Evolutionary conservation across 2,329 filamentous ascomycete species (phyloP).

Genomic region (Penicillium sp.): DNA sequence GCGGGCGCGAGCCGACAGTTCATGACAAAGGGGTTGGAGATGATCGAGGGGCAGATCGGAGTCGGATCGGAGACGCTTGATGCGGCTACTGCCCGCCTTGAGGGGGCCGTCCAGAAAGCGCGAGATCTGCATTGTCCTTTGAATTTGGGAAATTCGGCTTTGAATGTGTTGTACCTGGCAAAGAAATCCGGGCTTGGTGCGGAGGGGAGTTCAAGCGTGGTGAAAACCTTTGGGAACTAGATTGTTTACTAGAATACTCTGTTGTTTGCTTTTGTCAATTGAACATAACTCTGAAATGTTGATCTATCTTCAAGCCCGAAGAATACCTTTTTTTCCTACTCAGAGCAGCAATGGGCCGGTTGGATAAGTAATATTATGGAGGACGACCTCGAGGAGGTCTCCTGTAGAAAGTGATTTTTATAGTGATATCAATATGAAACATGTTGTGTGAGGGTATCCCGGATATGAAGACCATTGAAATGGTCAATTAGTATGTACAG

Average conservation of each 20-base stretch:
- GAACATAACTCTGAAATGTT: background rate
- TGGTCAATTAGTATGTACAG: conserved; percentile 4
- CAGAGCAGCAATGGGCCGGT: background rate
- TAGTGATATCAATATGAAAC: conserved; percentile 4
- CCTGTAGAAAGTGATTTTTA: background rate
- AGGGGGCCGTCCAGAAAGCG: conserved; percentile 45
- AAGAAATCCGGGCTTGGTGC: conserved; percentile 33
- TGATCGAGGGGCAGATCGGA: conserved; percentile 32
- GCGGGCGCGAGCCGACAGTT: conserved; percentile 51
- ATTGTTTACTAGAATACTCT: background rate
- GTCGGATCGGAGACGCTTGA: conserved; percentile 38
- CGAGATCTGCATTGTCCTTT: conserved; percentile 41
- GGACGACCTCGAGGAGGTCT: background rate
- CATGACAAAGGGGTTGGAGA: conserved; percentile 39
- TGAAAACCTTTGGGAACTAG: conserved; percentile 33
- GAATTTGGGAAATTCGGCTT: conserved; percentile 39
- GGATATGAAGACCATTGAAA: conserved; percentile 4
- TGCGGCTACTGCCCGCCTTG: conserved; percentile 40
- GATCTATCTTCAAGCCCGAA: no score
- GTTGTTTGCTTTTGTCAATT: background rate
- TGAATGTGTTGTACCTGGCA: conserved; percentile 37
- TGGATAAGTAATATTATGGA: background rate
- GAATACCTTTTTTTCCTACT: background rate
- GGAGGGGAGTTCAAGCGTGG: conserved; percentile 34
- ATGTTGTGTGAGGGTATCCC: conserved; percentile 8